Base-by-base conservation (phyloP, 192 early-diverging fungal species). In the Podila epigama region DNA sequence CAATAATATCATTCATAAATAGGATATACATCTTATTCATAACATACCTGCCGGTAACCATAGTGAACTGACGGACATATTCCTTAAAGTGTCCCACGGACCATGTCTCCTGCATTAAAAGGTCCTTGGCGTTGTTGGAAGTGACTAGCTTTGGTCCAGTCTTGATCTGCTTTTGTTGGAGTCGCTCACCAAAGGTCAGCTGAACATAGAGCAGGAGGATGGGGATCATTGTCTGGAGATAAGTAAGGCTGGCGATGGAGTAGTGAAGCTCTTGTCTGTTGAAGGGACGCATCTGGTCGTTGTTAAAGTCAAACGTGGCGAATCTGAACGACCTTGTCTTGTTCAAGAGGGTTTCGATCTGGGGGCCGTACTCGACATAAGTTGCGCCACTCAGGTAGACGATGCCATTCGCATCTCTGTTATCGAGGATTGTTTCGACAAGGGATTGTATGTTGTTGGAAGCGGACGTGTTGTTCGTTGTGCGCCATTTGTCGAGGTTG, bases 71-170 rank as follows among this genome's bases (percentile, higher is more conserved):
- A 34, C 12, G 56, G 5, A 42, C 12, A 28, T 42, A 48, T 6
- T 44, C 31, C 29, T 18, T 35, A 15, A 59, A 64, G 13, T 36
- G 18, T 2, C 25, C 36, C 11, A 63, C 3, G 9, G 11, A 64
- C 73, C 73, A 77, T 1, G 12, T 34, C 51, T 77, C 73, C 37
- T 68, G 73, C 5, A 18, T 66, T 6, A 68, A 37, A 54, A 77
- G 58, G 22, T 77, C 73, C 25, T 54, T 34, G 50, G 60, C 42
- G 55, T 77, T 77, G 6, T 44, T 20, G 3, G 20, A 20, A 1
- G 66, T 77, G 8, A 77, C 73, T 18, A 77, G 33, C 51, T 60
- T 77, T 18, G 73, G 73, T 9, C 73, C 73, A 0, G 66, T 68
- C 13, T 58, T 12, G 18, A 77, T 68, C 7, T 52, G 36, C 32